phyloP scores from a whole-genome alignment of 495 filamentous ascomycete species.

The Podospora pseudoanserina region DNA sequence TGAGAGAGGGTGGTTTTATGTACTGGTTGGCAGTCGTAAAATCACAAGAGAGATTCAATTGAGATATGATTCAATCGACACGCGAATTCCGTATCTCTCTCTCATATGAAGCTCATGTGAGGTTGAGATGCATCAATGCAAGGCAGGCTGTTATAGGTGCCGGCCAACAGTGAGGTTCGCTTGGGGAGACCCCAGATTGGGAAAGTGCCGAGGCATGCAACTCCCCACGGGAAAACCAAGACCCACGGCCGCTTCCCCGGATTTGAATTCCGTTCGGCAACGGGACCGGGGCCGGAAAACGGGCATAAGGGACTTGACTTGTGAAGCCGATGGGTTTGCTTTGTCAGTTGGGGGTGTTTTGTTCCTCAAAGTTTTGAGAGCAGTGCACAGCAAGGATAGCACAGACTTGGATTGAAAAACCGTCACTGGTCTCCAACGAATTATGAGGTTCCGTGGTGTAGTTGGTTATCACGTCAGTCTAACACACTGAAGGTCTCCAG shows the following conservation, averaged over 20 bases:
- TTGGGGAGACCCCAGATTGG: not conserved
- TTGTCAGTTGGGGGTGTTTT: not conserved
- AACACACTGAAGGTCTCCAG: conserved; percentile 25
- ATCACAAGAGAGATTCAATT: not conserved
- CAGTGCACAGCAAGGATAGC: too few relatives aligned
- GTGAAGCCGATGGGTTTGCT: not conserved
- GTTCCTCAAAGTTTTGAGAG: not conserved
- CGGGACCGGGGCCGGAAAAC: not conserved
- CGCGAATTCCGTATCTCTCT: too few relatives aligned
- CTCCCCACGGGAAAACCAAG: not conserved
- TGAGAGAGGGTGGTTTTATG: not conserved
- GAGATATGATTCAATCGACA: too few relatives aligned
- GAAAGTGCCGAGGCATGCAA: not conserved
- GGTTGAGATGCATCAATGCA: too few relatives aligned
- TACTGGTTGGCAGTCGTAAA: not conserved
- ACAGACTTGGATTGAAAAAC: not conserved
- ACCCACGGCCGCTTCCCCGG: not conserved
- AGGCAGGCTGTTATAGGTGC: not conserved
- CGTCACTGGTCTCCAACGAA: not conserved
- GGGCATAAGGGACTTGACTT: not conserved
- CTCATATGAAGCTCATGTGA: not conserved
- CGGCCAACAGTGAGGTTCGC: not conserved
- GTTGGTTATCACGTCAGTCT: conserved; percentile 30
- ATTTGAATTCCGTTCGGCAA: not conserved
- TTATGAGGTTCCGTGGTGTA: conserved; percentile 24